Percentiles rank a stretch among this genome's conserved stretches.
phyloP scores from a whole-genome alignment of 148 eudicot genomes.

The Arctostaphylos glauca region DNA sequence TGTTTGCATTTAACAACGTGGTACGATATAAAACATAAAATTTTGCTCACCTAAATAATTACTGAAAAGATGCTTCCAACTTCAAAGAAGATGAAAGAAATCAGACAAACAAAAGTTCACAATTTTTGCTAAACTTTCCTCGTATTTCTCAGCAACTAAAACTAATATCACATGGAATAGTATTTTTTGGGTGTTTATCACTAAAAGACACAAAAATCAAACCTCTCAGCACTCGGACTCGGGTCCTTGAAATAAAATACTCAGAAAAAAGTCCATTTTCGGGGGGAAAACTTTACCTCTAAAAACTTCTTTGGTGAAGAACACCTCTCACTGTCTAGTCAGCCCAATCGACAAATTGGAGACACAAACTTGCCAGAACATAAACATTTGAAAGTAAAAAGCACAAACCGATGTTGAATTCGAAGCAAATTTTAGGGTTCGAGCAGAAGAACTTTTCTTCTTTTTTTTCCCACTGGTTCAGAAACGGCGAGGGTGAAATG shows the following conservation, averaged over 20 bases:
- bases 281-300: no score
- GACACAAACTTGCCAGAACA: not conserved
- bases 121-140: not conserved
- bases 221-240: not conserved
- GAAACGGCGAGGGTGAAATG: not conserved
- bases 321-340: not conserved
- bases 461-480: not conserved
- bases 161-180: not conserved
- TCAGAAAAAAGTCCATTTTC: not conserved
- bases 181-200: not conserved
- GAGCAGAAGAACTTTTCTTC: not conserved
- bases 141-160: not conserved
- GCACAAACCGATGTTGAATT: not conserved
- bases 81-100: not conserved
- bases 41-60: not conserved
- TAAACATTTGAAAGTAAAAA: not conserved
- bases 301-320: not conserved
- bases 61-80: not conserved
- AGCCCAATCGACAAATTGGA: not conserved
- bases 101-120: not conserved
- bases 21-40: not conserved
- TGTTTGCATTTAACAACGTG: not conserved
- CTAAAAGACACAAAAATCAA: not conserved
- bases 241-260: not conserved
- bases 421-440: conserved; percentile 18